These are phyloP conservation scores for Cladophialophora chaetospira DNA, from an alignment of 2,329 filamentous ascomycete species.

Conservation along the genomic window DNA sequence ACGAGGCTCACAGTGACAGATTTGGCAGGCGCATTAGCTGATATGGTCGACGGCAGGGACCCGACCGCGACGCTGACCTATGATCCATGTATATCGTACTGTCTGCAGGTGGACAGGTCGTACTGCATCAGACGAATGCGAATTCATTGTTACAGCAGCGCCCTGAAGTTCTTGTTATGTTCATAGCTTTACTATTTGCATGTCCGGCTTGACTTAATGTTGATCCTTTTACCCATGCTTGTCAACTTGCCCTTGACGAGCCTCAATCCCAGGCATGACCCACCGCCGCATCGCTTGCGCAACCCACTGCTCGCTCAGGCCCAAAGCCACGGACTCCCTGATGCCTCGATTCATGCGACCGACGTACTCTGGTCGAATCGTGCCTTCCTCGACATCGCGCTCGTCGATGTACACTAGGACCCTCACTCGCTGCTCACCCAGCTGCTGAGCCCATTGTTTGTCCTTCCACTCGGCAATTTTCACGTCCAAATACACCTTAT, in stretches of 20 bases:
- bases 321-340: slow-evolving; percentile 39
- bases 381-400: slow-evolving; percentile 35
- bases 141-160: too few species aligned
- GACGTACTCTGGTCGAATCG: slow-evolving; percentile 43
- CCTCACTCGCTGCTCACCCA: slow-evolving; percentile 21
- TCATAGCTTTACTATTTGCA: too few species aligned
- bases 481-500: slow-evolving; percentile 22
- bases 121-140: too few species aligned
- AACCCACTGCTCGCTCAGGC: slow-evolving; percentile 36
- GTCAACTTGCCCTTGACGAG: slow-evolving; percentile 15
- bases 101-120: too few species aligned
- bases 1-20: too few species aligned
- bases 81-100: too few species aligned
- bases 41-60: too few species aligned
- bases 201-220: too few species aligned
- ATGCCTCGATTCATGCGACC: slow-evolving; percentile 45
- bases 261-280: slow-evolving; percentile 35
- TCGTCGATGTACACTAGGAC: slow-evolving; percentile 30
- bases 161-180: too few species aligned
- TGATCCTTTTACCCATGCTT: not conserved
- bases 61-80: too few species aligned
- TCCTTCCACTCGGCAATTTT: slow-evolving; percentile 18
- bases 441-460: not conserved
- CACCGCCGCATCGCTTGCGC: slow-evolving; percentile 41
- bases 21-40: too few species aligned